A percentile compares a stretch with the other conserved stretches of the same genome.
phyloP scores from a whole-genome alignment of 257 asterid species.

The Primulina huaijiensis region DNA sequence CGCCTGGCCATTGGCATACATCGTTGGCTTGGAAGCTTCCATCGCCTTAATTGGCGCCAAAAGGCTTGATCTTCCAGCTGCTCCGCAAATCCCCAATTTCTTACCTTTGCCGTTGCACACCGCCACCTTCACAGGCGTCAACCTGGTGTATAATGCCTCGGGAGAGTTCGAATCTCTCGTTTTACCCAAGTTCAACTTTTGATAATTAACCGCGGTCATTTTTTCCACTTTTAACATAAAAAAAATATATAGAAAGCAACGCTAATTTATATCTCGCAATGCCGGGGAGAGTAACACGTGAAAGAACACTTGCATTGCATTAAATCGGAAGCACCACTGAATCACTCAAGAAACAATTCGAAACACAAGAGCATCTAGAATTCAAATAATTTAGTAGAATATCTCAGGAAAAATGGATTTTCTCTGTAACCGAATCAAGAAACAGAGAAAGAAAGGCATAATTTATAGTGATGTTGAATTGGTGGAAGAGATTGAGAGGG shows the following conservation, averaged over 20 bases:
- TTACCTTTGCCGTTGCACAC: slow-evolving; percentile 18
- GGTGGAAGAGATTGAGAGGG: background rate
- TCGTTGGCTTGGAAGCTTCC: slow-evolving; percentile 53
- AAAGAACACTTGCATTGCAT: background rate
- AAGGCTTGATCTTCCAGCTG: slow-evolving; percentile 41
- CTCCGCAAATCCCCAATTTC: slow-evolving; percentile 29
- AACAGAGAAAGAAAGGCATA: too few relatives aligned
- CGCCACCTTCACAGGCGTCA: slow-evolving; percentile 35
- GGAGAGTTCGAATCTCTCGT: slow-evolving; percentile 25
- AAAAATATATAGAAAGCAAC: background rate
- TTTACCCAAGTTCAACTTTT: slow-evolving; percentile 27
- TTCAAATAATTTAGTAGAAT: background rate
- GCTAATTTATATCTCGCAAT: too few relatives aligned
- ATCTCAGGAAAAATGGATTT: background rate
- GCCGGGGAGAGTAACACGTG: background rate
- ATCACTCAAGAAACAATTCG: background rate
- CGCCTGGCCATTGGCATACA: slow-evolving; percentile 34
- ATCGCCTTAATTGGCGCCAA: slow-evolving; percentile 57
- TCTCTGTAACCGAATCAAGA: background rate
- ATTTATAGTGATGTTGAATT: background rate
- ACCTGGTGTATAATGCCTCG: slow-evolving; percentile 28
- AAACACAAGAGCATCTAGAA: background rate
- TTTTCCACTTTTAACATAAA: slow-evolving; percentile 8
- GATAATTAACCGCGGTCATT: slow-evolving; percentile 45
- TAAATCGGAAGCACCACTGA: background rate